Conservation (phyloP, 257 asterid species). For the Nyctanthes arbortristis region DNA sequence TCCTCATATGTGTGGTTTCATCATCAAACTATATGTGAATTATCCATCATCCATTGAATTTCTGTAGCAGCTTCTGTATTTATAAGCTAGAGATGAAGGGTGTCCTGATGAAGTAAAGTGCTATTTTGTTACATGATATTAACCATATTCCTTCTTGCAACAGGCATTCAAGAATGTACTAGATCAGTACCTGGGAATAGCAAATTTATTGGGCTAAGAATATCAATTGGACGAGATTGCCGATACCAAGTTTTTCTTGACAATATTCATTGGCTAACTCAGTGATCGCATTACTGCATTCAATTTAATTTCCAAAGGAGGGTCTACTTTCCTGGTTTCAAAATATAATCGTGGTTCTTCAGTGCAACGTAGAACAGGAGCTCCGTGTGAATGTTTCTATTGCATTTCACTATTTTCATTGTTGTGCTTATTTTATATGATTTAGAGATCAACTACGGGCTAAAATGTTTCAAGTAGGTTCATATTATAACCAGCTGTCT, state of each 20-base stretch:
- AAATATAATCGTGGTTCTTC: not conserved
- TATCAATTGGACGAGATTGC: slow-evolving; percentile 26
- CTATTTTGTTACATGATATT: not conserved
- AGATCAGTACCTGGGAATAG: slow-evolving; percentile 42
- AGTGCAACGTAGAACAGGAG: not conserved
- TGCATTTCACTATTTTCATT: not conserved
- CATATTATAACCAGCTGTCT: not conserved
- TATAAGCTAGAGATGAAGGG: not conserved
- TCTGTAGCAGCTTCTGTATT: not conserved
- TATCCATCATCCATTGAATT: not conserved
- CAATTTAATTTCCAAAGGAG: slow-evolving; percentile 7
- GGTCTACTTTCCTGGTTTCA: not conserved
- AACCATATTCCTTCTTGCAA: slow-evolving; percentile 12
- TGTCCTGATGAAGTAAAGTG: not conserved
- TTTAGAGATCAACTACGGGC: not conserved
- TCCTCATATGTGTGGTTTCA: not conserved
- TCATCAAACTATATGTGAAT: not conserved
- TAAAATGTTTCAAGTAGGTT: not conserved
- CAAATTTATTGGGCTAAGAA: slow-evolving; percentile 25
- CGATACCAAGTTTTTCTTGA: not conserved
- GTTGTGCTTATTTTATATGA: not conserved
- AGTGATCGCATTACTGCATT: not conserved
- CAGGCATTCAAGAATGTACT: slow-evolving; percentile 50
- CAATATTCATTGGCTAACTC: slow-evolving; percentile 5
- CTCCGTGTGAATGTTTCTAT: not conserved